Conservation (phyloP, 352 stramenopile genomes). For the Thalassiosira exigua region DNA sequence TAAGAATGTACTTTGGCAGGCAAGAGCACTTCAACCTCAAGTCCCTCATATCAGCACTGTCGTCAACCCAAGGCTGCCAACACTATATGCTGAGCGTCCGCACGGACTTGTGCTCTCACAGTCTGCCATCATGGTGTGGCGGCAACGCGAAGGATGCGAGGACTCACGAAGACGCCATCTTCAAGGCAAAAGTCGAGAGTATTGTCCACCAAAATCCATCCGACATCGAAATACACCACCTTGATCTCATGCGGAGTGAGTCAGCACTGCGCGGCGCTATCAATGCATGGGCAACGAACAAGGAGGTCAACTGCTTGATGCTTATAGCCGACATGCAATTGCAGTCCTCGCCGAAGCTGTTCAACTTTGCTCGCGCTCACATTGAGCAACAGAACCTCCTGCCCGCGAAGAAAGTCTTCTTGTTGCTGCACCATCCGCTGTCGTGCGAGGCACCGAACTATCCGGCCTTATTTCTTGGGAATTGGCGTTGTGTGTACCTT, state of each 20-base stretch:
- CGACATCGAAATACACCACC: conserved; percentile 42
- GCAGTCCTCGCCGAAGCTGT: conserved; percentile 31
- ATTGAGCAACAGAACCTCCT: conserved; percentile 41
- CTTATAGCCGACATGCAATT: conserved; percentile 60
- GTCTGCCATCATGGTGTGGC: conserved; percentile 41
- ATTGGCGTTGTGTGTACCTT: conserved; percentile 59
- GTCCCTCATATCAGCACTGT: conserved; percentile 28
- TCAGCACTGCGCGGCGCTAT: conserved; percentile 27
- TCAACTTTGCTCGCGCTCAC: conserved; percentile 61
- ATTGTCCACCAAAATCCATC: conserved; percentile 41
- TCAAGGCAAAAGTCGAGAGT: conserved; percentile 26
- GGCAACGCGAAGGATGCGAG: neutral
- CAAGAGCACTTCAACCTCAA: conserved; percentile 59
- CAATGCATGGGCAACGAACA: conserved; percentile 38
- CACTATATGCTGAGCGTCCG: conserved; percentile 38
- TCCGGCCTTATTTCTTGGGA: conserved; percentile 57
- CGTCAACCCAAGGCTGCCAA: conserved; percentile 13
- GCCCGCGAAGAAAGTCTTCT: conserved; percentile 46
- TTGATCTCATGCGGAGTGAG: conserved; percentile 54
- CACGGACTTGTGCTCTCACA: conserved; percentile 37
- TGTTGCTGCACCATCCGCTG: conserved; percentile 59
- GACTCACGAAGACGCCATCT: neutral
- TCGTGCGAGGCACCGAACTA: conserved; percentile 46
- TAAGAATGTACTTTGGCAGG: conserved; percentile 32
- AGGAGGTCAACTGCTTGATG: conserved; percentile 24